A percentile compares a stretch with the other conserved stretches of the same genome.
phyloP scores from a whole-genome alignment of 2,329 filamentous ascomycete species.

The Alternaria ventricosa region DNA sequence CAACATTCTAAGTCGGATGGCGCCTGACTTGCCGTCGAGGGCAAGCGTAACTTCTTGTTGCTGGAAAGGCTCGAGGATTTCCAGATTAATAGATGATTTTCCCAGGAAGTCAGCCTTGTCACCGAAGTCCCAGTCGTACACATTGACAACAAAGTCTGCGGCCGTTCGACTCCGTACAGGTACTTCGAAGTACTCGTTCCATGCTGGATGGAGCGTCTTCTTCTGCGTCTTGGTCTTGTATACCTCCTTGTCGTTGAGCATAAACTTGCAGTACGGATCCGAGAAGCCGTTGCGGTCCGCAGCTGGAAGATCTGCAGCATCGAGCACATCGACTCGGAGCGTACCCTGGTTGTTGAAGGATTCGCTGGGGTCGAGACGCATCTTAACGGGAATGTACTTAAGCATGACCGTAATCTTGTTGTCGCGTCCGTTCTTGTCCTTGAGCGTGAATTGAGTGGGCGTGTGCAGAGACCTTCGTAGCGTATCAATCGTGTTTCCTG shows the following conservation, averaged over 20 bases:
- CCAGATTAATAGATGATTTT: constrained; percentile 74
- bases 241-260: constrained; percentile 84
- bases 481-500: constrained; percentile 84
- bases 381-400: constrained; percentile 92
- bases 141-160: constrained; percentile 80
- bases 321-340: constrained; percentile 89
- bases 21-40: constrained; percentile 89
- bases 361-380: constrained; percentile 91
- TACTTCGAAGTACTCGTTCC: constrained; percentile 96
- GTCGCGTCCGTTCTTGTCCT: constrained; percentile 75
- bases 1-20: constrained; percentile 79
- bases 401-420: constrained; percentile 89
- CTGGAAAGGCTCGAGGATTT: constrained; percentile 83
- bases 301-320: constrained; percentile 85
- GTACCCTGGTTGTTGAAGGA: constrained; percentile 99
- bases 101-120: constrained; percentile 94
- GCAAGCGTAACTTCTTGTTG: constrained; percentile 75
- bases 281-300: constrained; percentile 97
- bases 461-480: constrained; percentile 92
- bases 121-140: constrained; percentile 97
- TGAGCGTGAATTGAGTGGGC: constrained; percentile 80
- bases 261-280: constrained; percentile 95
- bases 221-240: constrained; percentile 97
- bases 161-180: constrained; percentile 82
- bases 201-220: constrained; percentile 92